Evolutionary conservation across 129 eudicot species (phyloP).

Genomic region (Mikania micrantha): DNA sequence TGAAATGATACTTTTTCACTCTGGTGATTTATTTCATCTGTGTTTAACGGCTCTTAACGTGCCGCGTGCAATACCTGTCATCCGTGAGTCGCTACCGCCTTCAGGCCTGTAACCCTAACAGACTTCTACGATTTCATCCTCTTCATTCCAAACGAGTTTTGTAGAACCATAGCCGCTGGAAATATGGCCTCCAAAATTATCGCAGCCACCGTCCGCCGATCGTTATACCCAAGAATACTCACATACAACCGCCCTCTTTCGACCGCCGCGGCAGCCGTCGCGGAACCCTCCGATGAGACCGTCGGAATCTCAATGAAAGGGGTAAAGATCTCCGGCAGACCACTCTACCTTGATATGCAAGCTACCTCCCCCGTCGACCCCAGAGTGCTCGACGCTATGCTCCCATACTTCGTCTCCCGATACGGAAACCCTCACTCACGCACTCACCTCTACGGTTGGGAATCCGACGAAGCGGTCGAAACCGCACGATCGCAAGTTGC

Average conservation of each 20-base stretch:
- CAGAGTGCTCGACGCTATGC: conserved; percentile 90
- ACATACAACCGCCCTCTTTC: conserved; percentile 20
- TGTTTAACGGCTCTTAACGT: neutral
- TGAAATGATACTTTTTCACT: too few relatives aligned
- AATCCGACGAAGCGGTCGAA: conserved; percentile 89
- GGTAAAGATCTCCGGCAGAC: conserved; percentile 85
- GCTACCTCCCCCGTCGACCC: conserved; percentile 99
- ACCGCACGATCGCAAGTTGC: conserved; percentile 66
- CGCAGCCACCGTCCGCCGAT: conserved; percentile 43
- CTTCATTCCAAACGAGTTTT: neutral
- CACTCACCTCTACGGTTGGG: conserved; percentile 97
- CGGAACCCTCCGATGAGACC: conserved; percentile 38
- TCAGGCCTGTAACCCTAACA: conserved; percentile 10
- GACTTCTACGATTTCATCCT: neutral
- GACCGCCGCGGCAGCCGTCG: conserved; percentile 33
- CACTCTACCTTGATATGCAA: conserved; percentile 94
- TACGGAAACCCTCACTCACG: conserved; percentile 97
- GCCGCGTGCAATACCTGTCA: conserved; percentile 9
- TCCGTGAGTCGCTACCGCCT: conserved; percentile 16
- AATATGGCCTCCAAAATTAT: conserved; percentile 55
- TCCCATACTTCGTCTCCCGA: conserved; percentile 72
- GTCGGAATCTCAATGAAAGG: conserved; percentile 71
- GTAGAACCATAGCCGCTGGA: neutral
- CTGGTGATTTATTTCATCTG: too few relatives aligned
- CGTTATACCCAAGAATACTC: conserved; percentile 6